Base-by-base conservation (phyloP, 768 basidiomycete genomes). In the Hericium rajendrae region DNA sequence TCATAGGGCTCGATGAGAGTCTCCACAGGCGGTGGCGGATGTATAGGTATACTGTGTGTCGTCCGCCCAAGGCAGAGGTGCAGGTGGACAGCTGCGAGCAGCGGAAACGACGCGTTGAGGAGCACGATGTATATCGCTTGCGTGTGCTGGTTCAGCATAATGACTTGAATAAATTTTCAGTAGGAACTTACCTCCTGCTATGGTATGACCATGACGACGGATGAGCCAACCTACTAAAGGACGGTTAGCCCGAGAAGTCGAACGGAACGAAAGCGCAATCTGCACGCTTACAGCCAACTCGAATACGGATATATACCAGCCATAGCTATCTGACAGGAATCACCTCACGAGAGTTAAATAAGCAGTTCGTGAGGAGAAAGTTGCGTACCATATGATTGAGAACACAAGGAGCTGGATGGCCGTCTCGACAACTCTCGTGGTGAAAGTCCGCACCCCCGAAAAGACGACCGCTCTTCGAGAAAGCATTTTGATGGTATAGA, bases 11-110 rank as follows among this genome's bases (percentile, higher is more conserved):
- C 60, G 10, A 53, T 56, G 20, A 65, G 48, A 12, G 49, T 20
- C n/a, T 54, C 57, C 2, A 49, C 67, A 57, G 20, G 67, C 46
- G 67, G 70, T 65, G 55, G 72, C 70, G 52, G 63, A 48, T 64
- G 61, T 37, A 49, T 16, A 16, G 64, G 64, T 38, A 64, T 55
- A 26, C 59, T 61, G 26, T 64, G 64, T 6, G 57, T 64, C 4
- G 62, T 32, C 16, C 60, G 57, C 40, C 53, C 49, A 20, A 53
- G 56, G 54, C 64, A 64, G 22, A 52, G 43, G 26, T 60, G 50
- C 32, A 59, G 41, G 55, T 58, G 56, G 16, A 59, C 20, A 16
- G 38, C 11, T 3, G 51, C 49, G 43, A 63, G 55, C 46, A 52
- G 37, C 6, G 55, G 62, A 40, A 61, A 56, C 32, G 58, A 51